Evolutionary conservation across 2,329 filamentous ascomycete species (phyloP).

Genomic region (Fusarium heterosporum): DNA sequence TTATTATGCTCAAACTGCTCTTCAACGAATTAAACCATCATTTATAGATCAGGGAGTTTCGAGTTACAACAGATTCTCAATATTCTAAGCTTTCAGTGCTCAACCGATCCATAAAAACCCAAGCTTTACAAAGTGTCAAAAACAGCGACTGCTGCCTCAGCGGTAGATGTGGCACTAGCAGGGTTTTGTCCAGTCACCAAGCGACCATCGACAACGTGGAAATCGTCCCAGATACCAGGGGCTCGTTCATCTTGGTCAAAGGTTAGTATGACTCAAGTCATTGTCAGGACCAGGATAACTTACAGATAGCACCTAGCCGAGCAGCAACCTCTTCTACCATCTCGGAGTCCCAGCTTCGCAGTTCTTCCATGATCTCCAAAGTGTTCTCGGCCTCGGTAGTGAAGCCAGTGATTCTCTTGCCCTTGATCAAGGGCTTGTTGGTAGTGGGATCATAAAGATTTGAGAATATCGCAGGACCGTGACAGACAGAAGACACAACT

Average conservation of each 20-base stretch:
- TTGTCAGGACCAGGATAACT: not conserved
- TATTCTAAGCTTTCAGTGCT: too few relatives aligned
- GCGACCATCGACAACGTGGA: constrained; percentile 14
- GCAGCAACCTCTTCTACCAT: constrained; percentile 13
- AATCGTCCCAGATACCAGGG: constrained; percentile 18
- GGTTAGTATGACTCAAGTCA: not conserved
- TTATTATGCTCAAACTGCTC: not conserved
- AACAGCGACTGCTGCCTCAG: constrained; percentile 6
- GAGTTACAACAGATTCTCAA: too few relatives aligned
- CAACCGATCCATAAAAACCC: not conserved
- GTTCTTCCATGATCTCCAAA: constrained; percentile 15
- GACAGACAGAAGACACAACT: constrained; percentile 15
- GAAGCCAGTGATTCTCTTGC: constrained; percentile 14
- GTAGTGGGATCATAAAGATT: constrained; percentile 10
- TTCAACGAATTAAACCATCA: too few relatives aligned
- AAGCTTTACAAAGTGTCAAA: not conserved
- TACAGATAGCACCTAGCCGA: constrained; percentile 20
- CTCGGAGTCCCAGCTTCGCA: constrained; percentile 8
- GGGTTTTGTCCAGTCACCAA: constrained; percentile 23
- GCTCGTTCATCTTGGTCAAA: constrained; percentile 2
- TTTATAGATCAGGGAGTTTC: too few relatives aligned
- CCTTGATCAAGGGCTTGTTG: constrained; percentile 22
- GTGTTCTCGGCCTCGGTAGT: constrained; percentile 9
- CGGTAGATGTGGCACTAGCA: constrained; percentile 19
- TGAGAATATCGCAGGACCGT: constrained; percentile 16